Evolutionary conservation across 805 yeast species (phyloP).

Genomic region (Tetrapisispora namnaoensis): DNA sequence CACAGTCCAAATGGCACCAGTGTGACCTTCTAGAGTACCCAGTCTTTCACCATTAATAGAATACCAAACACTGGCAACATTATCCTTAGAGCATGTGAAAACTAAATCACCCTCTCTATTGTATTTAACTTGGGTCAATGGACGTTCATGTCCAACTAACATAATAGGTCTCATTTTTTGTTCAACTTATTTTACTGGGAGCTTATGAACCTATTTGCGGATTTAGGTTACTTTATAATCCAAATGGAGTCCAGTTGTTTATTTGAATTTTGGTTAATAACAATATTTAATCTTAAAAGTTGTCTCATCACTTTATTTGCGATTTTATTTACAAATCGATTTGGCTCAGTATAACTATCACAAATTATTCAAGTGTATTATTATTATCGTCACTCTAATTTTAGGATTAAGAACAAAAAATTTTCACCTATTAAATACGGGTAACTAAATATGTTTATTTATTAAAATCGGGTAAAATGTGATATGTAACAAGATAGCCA

Average conservation of each 20-base stretch:
- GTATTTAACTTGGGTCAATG: slow-evolving; percentile 90
- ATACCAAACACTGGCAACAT: slow-evolving; percentile 84
- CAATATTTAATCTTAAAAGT: neutral
- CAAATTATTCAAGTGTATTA: neutral
- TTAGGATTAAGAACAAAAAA: neutral
- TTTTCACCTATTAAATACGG: neutral
- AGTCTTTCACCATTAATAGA: slow-evolving; percentile 92
- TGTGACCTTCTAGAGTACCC: slow-evolving; percentile 84
- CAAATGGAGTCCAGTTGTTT: too few relatives aligned
- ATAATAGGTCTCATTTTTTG: slow-evolving; percentile 51
- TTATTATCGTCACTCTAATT: neutral
- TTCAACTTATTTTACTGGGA: too few relatives aligned
- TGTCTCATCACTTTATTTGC: neutral
- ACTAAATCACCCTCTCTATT: slow-evolving; percentile 92
- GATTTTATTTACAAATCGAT: too few relatives aligned
- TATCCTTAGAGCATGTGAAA: slow-evolving; percentile 87
- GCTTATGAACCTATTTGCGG: neutral
- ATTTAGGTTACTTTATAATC: neutral
- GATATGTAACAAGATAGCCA: neutral
- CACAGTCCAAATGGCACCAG: slow-evolving; percentile 94
- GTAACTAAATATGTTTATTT: neutral
- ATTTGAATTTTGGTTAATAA: too few relatives aligned
- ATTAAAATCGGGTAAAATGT: neutral
- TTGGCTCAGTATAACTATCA: neutral
- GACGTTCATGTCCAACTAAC: slow-evolving; percentile 94